Evolutionary conservation across 371 early-diverging fungal species (phyloP).

Genomic region (Sporodiniella umbellata): DNA sequence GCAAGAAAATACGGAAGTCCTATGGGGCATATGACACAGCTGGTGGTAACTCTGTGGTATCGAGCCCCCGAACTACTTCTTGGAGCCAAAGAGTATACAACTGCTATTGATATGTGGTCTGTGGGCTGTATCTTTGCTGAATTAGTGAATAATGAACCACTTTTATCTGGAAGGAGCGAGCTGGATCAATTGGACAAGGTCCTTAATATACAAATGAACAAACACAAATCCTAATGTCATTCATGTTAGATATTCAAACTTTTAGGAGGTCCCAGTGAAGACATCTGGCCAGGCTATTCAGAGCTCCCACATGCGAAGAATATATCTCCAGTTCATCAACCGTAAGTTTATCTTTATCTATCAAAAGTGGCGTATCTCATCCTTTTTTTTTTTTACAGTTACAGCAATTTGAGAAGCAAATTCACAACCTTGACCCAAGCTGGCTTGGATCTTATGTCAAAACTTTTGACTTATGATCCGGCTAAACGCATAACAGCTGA

Average conservation of each 20-base stretch:
- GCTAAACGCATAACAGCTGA: constrained; percentile 81
- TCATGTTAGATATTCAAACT: constrained; percentile 62
- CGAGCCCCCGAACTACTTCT: constrained; percentile 98
- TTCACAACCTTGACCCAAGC: constrained; percentile 73
- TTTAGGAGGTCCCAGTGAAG: constrained; percentile 67
- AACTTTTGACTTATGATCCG: constrained; percentile 89
- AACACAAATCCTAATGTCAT: not conserved
- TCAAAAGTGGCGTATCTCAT: not conserved
- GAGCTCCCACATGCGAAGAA: constrained; percentile 70
- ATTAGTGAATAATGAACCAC: constrained; percentile 69
- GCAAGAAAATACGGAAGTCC: constrained; percentile 79
- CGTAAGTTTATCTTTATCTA: constrained; percentile 14
- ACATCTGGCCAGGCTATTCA: constrained; percentile 73
- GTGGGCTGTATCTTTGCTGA: constrained; percentile 95
- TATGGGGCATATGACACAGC: constrained; percentile 70
- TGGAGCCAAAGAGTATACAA: constrained; percentile 89
- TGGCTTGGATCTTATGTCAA: constrained; percentile 77
- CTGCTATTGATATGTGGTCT: constrained; percentile 98
- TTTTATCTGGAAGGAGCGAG: constrained; percentile 76
- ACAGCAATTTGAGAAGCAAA: constrained; percentile 54
- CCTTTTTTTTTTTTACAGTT: constrained; percentile 7
- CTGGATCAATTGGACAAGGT: constrained; percentile 77
- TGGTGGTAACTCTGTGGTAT: constrained; percentile 95
- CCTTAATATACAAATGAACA: not conserved
- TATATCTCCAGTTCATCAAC: constrained; percentile 57